Percentiles rank a stretch among this genome's conserved stretches.
Conservation (phyloP, 2,329 filamentous ascomycete species). For the Aspergillus sp. region DNA sequence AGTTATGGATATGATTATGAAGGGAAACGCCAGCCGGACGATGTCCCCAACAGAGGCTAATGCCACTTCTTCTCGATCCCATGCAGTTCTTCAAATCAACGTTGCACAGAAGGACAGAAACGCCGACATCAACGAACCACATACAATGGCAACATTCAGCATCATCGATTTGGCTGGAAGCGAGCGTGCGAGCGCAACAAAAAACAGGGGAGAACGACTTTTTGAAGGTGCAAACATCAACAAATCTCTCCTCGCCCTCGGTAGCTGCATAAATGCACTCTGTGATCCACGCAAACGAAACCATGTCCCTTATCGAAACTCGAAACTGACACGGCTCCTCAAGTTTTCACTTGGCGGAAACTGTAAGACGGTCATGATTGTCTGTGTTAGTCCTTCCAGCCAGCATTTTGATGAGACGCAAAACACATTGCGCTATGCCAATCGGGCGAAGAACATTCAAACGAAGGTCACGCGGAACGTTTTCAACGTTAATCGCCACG, state of each 20-base stretch:
- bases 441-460: constrained; percentile 98
- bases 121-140: constrained; percentile 85
- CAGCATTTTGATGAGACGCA: constrained; percentile 98
- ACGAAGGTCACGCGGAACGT: constrained; percentile 99
- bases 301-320: constrained; percentile 96
- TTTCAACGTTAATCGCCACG: constrained; percentile 97
- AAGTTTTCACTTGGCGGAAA: constrained; percentile 98
- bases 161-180: constrained; percentile 98
- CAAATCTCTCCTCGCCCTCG: constrained; percentile 90
- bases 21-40: constrained; percentile 89
- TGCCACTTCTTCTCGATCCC: constrained; percentile 93
- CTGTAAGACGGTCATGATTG: constrained; percentile 99
- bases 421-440: constrained; percentile 95
- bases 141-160: constrained; percentile 96
- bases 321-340: constrained; percentile 88
- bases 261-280: constrained; percentile 96
- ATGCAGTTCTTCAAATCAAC: constrained; percentile 97
- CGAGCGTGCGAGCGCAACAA: constrained; percentile 92
- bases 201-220: constrained; percentile 88
- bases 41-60: constrained; percentile 97
- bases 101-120: constrained; percentile 92
- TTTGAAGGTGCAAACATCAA: constrained; percentile 98
- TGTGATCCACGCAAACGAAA: constrained; percentile 90
- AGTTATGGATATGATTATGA: constrained; percentile 99
- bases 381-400: constrained; percentile 94